A percentile compares a stretch with the other conserved stretches of the same genome.
Conservation (phyloP, 805 yeast species). For the Sugiyamaella lignohabitans region DNA sequence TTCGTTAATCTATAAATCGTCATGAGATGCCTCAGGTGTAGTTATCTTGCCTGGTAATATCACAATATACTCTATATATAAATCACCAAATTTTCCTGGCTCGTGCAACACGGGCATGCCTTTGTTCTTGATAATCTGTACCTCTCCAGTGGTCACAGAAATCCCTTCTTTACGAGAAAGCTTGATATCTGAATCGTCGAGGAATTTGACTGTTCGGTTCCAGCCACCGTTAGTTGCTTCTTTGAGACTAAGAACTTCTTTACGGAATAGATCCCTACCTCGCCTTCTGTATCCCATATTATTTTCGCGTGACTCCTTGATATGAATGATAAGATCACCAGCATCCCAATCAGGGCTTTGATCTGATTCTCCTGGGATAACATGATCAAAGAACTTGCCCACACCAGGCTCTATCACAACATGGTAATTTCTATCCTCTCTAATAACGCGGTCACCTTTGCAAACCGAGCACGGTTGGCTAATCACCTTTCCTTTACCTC, state of each 20-base stretch:
- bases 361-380: constrained; percentile 72
- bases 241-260: constrained; percentile 63
- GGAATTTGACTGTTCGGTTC: constrained; percentile 58
- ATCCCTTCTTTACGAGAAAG: constrained; percentile 48
- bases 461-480: constrained; percentile 62
- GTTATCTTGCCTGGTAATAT: constrained; percentile 25
- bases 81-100: constrained; percentile 44
- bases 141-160: constrained; percentile 56
- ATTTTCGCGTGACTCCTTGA: constrained; percentile 48
- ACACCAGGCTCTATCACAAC: constrained; percentile 67
- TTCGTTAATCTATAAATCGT: constrained; percentile 8
- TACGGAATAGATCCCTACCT: constrained; percentile 65
- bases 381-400: constrained; percentile 50
- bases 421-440: constrained; percentile 50
- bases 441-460: constrained; percentile 58
- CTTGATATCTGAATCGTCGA: constrained; percentile 52
- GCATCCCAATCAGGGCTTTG: constrained; percentile 74
- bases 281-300: constrained; percentile 85
- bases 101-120: constrained; percentile 74
- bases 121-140: constrained; percentile 61
- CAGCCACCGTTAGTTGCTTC: constrained; percentile 82
- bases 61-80: constrained; percentile 41
- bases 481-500: constrained; percentile 67
- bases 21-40: constrained; percentile 4
- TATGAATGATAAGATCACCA: constrained; percentile 67